Conservation (phyloP, 768 basidiomycete species). For the Leccinum longicurvipes region DNA sequence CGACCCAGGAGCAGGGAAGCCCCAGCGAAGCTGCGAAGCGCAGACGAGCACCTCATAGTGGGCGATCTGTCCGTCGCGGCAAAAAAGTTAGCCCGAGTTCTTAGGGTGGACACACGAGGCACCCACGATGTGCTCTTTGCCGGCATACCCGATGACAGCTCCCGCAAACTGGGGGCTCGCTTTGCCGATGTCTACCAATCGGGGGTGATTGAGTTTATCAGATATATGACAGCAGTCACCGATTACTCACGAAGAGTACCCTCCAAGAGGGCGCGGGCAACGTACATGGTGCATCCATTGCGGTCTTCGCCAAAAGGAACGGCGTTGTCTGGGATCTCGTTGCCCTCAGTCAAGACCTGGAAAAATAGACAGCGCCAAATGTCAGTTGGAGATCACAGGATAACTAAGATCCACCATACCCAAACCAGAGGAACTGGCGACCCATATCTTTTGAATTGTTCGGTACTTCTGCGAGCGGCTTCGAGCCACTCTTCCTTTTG, state of each 20-base stretch:
- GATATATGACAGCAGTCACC: neutral
- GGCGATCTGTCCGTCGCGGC: constrained; percentile 20
- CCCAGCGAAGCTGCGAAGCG: constrained; percentile 33
- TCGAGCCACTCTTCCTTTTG: constrained; percentile 30
- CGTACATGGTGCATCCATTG: constrained; percentile 25
- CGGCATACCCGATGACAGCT: constrained; percentile 32
- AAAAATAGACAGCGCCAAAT: neutral
- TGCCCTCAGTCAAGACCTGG: constrained; percentile 30
- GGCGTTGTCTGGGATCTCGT: constrained; percentile 33
- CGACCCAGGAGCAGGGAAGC: constrained; percentile 15
- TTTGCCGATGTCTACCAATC: constrained; percentile 32
- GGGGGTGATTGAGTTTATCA: neutral
- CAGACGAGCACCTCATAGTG: constrained; percentile 36
- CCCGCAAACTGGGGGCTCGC: constrained; percentile 31
- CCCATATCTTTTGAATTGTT: constrained; percentile 26
- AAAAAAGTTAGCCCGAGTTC: neutral
- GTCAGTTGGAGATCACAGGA: neutral
- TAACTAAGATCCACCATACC: constrained; percentile 12
- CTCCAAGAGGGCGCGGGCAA: constrained; percentile 32
- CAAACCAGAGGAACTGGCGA: constrained; percentile 33
- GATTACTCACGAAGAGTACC: constrained; percentile 27
- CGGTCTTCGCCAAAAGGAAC: constrained; percentile 33
- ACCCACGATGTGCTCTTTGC: constrained; percentile 33
- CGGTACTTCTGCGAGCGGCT: constrained; percentile 28
- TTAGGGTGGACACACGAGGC: neutral